Percentiles rank a stretch among this genome's conserved stretches.
phyloP scores from a whole-genome alignment of 2,329 filamentous ascomycete species.

The Fusarium newnesense region DNA sequence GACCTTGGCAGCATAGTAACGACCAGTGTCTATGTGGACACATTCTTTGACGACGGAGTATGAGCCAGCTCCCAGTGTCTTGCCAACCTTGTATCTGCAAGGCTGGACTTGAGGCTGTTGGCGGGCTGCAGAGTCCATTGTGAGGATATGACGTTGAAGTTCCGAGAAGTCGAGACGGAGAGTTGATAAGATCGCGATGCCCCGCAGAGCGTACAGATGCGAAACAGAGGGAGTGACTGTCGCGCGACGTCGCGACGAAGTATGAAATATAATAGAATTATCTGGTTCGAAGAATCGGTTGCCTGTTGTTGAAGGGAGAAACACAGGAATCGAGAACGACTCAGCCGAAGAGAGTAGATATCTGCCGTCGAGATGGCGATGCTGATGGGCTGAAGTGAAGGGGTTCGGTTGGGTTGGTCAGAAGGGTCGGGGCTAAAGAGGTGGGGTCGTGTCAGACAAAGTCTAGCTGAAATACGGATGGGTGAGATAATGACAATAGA shows the following conservation, averaged over 20 bases:
- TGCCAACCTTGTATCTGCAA: constrained; percentile 98
- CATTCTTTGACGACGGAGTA: constrained; percentile 99
- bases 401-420: constrained; percentile 18
- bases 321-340: not conserved
- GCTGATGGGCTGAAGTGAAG: constrained; percentile 23
- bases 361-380: constrained; percentile 23
- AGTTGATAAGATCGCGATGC: constrained; percentile 23
- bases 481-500: constrained; percentile 11
- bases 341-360: constrained; percentile 7
- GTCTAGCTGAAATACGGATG: constrained; percentile 28
- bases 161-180: not conserved
- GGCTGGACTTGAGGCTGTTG: constrained; percentile 79
- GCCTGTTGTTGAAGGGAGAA: not conserved
- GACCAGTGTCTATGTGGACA: constrained; percentile 96
- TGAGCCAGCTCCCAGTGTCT: constrained; percentile 94
- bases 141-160: constrained; percentile 11
- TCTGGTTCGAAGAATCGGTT: not conserved
- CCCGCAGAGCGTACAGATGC: constrained; percentile 25
- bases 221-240: constrained; percentile 1
- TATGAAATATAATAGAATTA: not conserved
- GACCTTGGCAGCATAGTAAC: constrained; percentile 98
- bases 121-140: constrained; percentile 40
- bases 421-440: constrained; percentile 13
- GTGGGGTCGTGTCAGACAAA: constrained; percentile 25
- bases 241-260: not conserved